Evolutionary conservation across 352 stramenopile genomes (phyloP).

Genomic region (Pythium rishiriense): DNA sequence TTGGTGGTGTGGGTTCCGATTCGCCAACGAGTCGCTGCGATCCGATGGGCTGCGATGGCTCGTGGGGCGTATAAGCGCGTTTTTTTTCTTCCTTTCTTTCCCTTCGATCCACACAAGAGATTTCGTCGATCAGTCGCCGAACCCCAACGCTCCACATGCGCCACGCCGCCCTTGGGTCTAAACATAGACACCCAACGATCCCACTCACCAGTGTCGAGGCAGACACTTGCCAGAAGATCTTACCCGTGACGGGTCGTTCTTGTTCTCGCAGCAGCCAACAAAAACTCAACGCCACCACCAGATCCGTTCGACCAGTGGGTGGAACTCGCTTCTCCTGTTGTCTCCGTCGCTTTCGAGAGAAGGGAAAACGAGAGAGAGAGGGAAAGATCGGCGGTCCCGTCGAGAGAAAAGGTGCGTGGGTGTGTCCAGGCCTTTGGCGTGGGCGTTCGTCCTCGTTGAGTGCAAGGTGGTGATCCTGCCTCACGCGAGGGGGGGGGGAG

Average conservation of each 20-base stretch:
- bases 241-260: neutral
- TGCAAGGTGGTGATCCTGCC: neutral
- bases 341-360: no score
- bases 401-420: neutral
- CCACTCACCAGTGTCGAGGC: constrained; percentile 10
- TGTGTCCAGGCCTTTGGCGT: neutral
- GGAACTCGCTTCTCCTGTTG: no score
- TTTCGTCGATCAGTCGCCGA: constrained; percentile 32
- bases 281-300: no score
- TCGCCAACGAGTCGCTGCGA: neutral
- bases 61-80: neutral
- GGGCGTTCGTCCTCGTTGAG: neutral
- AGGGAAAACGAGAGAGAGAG: no score
- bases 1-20: neutral
- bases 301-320: no score
- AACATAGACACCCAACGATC: neutral
- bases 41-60: neutral
- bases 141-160: constrained; percentile 10
- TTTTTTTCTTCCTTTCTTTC: no score
- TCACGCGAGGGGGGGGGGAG: neutral
- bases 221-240: no score
- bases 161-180: constrained; percentile 1
- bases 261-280: neutral
- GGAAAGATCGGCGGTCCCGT: no score
- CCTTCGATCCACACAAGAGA: constrained; percentile 25